Conservation (phyloP, 2,329 filamentous ascomycete species). For the Bretziella fagacearum region DNA sequence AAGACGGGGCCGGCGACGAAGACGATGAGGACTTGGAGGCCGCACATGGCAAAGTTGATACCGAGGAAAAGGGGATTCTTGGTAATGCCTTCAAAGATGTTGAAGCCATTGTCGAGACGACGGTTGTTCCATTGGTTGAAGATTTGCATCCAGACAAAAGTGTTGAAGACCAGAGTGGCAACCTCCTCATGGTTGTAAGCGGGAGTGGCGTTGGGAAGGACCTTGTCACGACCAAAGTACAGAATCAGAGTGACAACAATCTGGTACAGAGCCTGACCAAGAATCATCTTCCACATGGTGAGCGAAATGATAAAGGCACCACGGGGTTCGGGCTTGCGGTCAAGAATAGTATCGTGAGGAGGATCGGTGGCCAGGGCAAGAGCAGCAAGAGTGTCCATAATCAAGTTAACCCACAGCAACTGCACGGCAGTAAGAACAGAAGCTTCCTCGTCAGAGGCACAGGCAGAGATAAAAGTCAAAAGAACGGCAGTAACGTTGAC, state of each 20-base stretch:
- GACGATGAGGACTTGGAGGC: slow-evolving; percentile 76
- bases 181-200: slow-evolving; percentile 31
- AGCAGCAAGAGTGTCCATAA: slow-evolving; percentile 92
- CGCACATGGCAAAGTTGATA: slow-evolving; percentile 77
- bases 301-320: slow-evolving; percentile 53
- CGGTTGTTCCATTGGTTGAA: slow-evolving; percentile 98
- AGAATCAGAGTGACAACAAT: slow-evolving; percentile 63
- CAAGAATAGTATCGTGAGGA: slow-evolving; percentile 62
- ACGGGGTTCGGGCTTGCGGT: slow-evolving; percentile 52
- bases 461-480: slow-evolving; percentile 74
- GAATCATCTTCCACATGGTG: slow-evolving; percentile 99
- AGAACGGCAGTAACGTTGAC: slow-evolving; percentile 86
- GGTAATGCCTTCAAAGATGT: slow-evolving; percentile 78
- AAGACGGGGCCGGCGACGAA: slow-evolving; percentile 74
- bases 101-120: slow-evolving; percentile 84
- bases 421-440: slow-evolving; percentile 80
- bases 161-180: slow-evolving; percentile 83
- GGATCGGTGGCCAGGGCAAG: slow-evolving; percentile 79
- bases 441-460: slow-evolving; percentile 48
- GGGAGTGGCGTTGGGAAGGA: slow-evolving; percentile 12
- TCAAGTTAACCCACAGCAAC: slow-evolving; percentile 88
- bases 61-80: slow-evolving; percentile 77
- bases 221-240: slow-evolving; percentile 44
- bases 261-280: slow-evolving; percentile 83
- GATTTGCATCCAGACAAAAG: slow-evolving; percentile 98